These are phyloP conservation scores for Protomyces inundatus DNA, from an alignment of 1,139 yeast species.

Conservation along the genomic window DNA sequence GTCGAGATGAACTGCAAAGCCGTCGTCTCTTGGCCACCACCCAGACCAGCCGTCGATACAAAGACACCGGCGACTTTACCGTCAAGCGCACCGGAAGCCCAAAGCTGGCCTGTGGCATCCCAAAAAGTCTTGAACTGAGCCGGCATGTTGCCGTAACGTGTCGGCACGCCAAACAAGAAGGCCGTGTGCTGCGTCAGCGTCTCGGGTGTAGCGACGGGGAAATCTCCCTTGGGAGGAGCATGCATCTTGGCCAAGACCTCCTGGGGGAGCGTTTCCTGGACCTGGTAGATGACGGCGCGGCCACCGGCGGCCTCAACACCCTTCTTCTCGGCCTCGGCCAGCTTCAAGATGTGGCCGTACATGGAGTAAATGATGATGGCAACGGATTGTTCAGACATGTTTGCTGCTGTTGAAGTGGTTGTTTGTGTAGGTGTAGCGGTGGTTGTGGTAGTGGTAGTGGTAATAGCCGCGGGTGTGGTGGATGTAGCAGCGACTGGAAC, in stretches of 20 bases:
- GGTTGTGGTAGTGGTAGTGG: not conserved
- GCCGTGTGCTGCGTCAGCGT: conserved; percentile 53
- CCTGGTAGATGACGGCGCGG: conserved; percentile 54
- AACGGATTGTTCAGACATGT: conserved; percentile 41
- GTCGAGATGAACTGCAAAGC: conserved; percentile 49
- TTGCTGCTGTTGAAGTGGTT: not conserved
- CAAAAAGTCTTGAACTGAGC: conserved; percentile 64
- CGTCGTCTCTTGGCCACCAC: conserved; percentile 64
- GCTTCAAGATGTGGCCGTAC: conserved; percentile 55
- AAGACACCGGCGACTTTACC: conserved; percentile 59
- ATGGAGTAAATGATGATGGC: conserved; percentile 75
- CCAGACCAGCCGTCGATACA: conserved; percentile 54
- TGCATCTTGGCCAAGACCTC: conserved; percentile 48
- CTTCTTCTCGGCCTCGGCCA: conserved; percentile 53
- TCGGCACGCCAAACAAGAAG: conserved; percentile 59
- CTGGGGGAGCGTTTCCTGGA: conserved; percentile 53
- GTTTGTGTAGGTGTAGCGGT: not conserved
- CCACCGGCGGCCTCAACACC: conserved; percentile 61
- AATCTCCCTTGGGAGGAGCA: conserved; percentile 49
- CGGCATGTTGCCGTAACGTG: conserved; percentile 59
- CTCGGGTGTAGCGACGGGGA: conserved; percentile 51
- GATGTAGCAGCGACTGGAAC: not conserved
- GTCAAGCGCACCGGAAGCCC: conserved; percentile 54
- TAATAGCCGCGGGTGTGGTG: not conserved
- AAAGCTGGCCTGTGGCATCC: conserved; percentile 64